Evolutionary conservation across 164 flowering plant species (phyloP).

Genomic region (Platanus orientalis): DNA sequence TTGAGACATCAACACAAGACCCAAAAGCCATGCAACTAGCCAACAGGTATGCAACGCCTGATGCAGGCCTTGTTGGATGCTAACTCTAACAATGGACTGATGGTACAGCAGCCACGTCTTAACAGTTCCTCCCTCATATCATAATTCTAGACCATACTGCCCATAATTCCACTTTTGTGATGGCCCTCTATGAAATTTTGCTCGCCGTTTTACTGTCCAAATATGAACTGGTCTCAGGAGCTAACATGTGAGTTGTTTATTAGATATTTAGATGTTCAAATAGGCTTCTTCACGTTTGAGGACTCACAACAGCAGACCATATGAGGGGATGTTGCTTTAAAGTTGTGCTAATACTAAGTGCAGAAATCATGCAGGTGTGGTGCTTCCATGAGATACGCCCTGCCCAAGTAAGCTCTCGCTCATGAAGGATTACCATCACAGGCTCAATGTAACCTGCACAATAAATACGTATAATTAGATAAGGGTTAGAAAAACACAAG

Average conservation of each 20-base stretch:
- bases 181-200: too few species aligned
- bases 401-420: slow-evolving; percentile 96
- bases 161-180: too few species aligned
- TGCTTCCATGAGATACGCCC: slow-evolving; percentile 95
- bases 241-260: not conserved
- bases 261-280: too few species aligned
- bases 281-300: not conserved
- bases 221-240: too few species aligned
- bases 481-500: not conserved
- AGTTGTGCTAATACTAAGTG: slow-evolving; percentile 85
- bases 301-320: slow-evolving; percentile 90
- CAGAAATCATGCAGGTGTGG: slow-evolving; percentile 93
- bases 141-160: too few species aligned
- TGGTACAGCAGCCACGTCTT: too few species aligned
- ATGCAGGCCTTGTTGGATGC: too few species aligned
- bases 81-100: too few species aligned
- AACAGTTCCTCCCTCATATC: too few species aligned
- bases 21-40: too few species aligned
- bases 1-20: too few species aligned
- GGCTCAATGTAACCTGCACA: slow-evolving; percentile 91
- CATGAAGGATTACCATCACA: slow-evolving; percentile 94
- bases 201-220: not conserved
- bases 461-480: not conserved
- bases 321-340: slow-evolving; percentile 94
- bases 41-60: too few species aligned